phyloP scores from a whole-genome alignment of 116 monocot genomes.

The Zostera marina region DNA sequence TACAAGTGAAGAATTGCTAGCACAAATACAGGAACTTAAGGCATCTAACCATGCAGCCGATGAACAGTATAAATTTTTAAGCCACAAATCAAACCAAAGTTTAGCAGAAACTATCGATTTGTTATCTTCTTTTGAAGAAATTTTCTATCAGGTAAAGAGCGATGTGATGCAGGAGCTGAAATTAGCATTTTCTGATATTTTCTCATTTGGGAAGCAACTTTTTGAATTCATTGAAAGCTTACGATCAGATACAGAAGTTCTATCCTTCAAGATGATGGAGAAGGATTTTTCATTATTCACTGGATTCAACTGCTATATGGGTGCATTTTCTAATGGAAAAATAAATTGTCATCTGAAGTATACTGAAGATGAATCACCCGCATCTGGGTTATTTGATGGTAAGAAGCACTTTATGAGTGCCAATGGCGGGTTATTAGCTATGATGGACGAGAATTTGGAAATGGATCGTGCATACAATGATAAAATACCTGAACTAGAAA shows the following conservation, averaged over 20 bases:
- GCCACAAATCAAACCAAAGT: conserved; percentile 9
- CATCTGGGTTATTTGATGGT: not conserved
- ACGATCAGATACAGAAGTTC: conserved; percentile 18
- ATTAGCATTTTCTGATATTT: conserved; percentile 11
- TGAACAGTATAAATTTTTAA: conserved; percentile 6
- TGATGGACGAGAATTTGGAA: not conserved
- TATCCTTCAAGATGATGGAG: conserved; percentile 13
- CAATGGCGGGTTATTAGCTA: not conserved
- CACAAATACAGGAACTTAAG: conserved; percentile 15
- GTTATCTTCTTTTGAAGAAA: conserved; percentile 16
- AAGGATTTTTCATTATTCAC: conserved; percentile 11
- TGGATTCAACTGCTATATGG: conserved; percentile 9
- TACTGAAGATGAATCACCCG: not conserved
- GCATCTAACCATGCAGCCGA: conserved; percentile 4
- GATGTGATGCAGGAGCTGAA: conserved; percentile 16
- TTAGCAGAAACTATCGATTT: conserved; percentile 9
- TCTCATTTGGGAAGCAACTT: conserved; percentile 19
- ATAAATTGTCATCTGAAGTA: not conserved
- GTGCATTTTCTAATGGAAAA: conserved; percentile 5
- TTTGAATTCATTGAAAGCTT: conserved; percentile 10
- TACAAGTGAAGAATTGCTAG: conserved; percentile 14
- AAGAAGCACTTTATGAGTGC: not conserved
- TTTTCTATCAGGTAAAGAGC: conserved; percentile 20
- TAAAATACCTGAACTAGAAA: not conserved
- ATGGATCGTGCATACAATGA: conserved; percentile 1